Conservation (phyloP, 148 eudicot species). For the Pouteria glomerata region DNA sequence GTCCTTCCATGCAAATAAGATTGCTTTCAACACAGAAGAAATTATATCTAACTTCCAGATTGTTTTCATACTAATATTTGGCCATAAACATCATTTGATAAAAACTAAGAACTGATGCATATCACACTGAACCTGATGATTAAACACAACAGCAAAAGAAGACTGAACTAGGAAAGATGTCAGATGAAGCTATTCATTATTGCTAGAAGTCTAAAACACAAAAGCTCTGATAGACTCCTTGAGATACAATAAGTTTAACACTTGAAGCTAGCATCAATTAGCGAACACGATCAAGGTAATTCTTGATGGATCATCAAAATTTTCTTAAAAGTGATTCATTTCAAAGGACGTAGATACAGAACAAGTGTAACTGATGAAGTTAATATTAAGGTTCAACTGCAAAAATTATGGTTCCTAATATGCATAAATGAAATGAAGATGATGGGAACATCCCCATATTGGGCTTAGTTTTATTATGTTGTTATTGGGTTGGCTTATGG, state of each 20-base stretch:
- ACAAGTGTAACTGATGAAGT: background rate
- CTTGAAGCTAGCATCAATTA: background rate
- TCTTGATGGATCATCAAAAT: background rate
- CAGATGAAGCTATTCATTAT: background rate
- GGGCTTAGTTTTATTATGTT: background rate
- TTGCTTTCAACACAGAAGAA: too few species aligned
- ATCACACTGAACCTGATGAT: background rate
- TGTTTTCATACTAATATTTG: background rate
- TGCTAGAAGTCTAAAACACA: too few species aligned
- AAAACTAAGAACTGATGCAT: background rate
- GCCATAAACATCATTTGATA: background rate
- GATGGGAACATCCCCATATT: too few species aligned
- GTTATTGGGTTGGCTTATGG: too few species aligned
- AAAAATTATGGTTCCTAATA: background rate
- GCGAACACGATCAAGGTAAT: background rate
- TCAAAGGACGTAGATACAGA: background rate
- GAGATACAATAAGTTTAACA: background rate
- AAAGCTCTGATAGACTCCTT: background rate
- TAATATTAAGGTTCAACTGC: too few species aligned
- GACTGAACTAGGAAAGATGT: background rate
- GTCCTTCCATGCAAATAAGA: too few species aligned
- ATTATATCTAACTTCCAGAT: too few species aligned
- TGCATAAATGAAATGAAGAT: background rate
- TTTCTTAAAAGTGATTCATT: background rate
- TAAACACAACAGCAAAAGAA: background rate